Evolutionary conservation across 2,329 filamentous ascomycete species (phyloP).

Genomic region (Trichoderma arundinaceum): DNA sequence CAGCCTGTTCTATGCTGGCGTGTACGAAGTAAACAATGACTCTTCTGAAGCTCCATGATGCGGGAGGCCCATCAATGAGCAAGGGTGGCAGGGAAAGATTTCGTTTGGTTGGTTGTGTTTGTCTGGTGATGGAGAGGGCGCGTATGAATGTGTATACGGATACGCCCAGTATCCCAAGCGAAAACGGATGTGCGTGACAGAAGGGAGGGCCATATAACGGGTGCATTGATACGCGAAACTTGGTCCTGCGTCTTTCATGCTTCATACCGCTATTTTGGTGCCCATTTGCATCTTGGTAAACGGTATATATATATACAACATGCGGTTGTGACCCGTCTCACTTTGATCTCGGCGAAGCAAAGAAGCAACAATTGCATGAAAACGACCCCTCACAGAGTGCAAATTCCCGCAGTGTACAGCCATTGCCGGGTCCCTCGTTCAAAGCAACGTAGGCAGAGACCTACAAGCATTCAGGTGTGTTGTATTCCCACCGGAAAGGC

Average conservation of each 20-base stretch:
- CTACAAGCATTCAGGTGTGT: too few species aligned
- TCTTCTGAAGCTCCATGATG: conserved; percentile 4
- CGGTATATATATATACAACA: too few species aligned
- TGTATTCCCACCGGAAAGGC: too few species aligned
- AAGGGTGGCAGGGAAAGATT: not conserved
- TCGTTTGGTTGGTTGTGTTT: conserved; percentile 13
- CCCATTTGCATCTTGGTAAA: too few species aligned
- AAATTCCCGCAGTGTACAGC: not conserved
- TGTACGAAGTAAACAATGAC: not conserved
- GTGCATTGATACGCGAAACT: too few species aligned
- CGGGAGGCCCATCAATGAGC: not conserved
- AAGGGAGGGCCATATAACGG: too few species aligned
- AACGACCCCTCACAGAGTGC: not conserved
- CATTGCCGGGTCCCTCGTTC: not conserved
- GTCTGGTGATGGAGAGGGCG: not conserved
- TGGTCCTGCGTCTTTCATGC: too few species aligned
- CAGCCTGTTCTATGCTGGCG: not conserved
- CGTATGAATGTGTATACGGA: not conserved
- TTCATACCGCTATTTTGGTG: too few species aligned
- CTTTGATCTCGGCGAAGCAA: not conserved
- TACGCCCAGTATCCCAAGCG: not conserved
- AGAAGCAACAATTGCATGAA: not conserved
- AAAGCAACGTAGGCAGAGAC: too few species aligned
- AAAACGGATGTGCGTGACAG: too few species aligned
- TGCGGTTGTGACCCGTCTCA: too few species aligned